phyloP scores from a whole-genome alignment of 1,139 yeast genomes.

The Kluyveromyces sp. region DNA sequence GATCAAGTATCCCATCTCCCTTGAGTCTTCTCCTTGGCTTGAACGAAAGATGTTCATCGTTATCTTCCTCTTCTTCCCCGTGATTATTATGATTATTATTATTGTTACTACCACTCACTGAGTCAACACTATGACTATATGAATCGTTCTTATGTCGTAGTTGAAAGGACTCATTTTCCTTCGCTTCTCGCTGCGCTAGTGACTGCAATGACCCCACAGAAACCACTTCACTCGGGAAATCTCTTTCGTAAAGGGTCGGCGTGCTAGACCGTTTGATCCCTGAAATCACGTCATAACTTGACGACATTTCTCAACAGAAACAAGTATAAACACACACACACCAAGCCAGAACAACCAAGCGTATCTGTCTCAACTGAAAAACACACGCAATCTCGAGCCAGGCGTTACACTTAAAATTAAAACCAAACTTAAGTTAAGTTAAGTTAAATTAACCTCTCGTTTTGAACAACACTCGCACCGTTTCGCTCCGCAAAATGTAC shows the following conservation, averaged over 20 bases:
- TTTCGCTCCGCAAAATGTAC: no score
- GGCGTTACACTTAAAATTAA: no score
- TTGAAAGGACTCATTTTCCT: background rate
- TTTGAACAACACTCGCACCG: no score
- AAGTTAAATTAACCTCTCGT: no score
- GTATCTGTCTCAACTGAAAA: no score
- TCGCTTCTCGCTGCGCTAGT: constrained; percentile 1
- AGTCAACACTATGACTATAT: background rate
- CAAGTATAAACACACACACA: no score
- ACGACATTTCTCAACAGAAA: background rate
- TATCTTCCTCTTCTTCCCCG: background rate
- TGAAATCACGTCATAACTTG: constrained; percentile 3
- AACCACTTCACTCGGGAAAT: constrained; percentile 7
- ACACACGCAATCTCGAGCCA: no score
- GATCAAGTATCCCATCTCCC: constrained; percentile 2
- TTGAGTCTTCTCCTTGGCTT: constrained; percentile 1
- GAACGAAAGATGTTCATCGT: constrained; percentile 5
- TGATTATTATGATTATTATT: background rate
- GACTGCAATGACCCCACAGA: constrained; percentile 7
- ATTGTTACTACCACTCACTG: no score
- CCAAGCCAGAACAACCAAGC: no score
- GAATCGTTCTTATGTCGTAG: constrained; percentile 4
- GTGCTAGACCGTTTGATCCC: constrained; percentile 6
- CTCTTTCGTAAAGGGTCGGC: constrained; percentile 5
- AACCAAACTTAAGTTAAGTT: no score